phyloP scores from a whole-genome alignment of 2,329 filamentous ascomycete genomes.

The Periconia digitata region DNA sequence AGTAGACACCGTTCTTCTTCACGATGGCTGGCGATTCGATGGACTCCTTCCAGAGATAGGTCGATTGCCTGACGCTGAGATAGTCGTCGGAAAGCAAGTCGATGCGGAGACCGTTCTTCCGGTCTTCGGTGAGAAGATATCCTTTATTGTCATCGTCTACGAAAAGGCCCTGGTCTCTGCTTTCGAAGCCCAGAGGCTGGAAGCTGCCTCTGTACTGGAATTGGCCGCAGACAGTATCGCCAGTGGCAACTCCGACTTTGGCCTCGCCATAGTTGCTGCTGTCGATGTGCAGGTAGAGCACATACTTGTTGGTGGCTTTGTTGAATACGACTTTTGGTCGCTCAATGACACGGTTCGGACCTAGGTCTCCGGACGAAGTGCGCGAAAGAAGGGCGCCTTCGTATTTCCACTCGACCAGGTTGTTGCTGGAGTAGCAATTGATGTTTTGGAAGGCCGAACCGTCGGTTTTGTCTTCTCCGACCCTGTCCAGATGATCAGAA shows the following conservation, averaged over 20 bases:
- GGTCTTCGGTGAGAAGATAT: constrained; percentile 65
- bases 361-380: constrained; percentile 58
- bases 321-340: constrained; percentile 71
- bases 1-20: constrained; percentile 63
- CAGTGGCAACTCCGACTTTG: constrained; percentile 64
- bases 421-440: constrained; percentile 61
- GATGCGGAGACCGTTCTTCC: constrained; percentile 61
- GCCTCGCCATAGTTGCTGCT: constrained; percentile 63
- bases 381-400: constrained; percentile 61
- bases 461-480: constrained; percentile 70
- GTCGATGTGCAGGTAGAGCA: constrained; percentile 72
- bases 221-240: constrained; percentile 60
- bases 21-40: constrained; percentile 66
- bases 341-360: constrained; percentile 64
- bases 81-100: constrained; percentile 60
- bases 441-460: constrained; percentile 63
- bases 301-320: constrained; percentile 62
- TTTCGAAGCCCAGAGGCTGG: constrained; percentile 53
- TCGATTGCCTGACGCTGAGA: constrained; percentile 51
- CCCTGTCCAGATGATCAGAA: constrained; percentile 41
- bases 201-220: constrained; percentile 56
- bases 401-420: constrained; percentile 61
- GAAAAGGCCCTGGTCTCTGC: constrained; percentile 62
- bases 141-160: constrained; percentile 63
- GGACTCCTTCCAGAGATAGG: constrained; percentile 56